phyloP scores from a whole-genome alignment of 495 filamentous ascomycete species.

The Lepidopterella palustris region DNA sequence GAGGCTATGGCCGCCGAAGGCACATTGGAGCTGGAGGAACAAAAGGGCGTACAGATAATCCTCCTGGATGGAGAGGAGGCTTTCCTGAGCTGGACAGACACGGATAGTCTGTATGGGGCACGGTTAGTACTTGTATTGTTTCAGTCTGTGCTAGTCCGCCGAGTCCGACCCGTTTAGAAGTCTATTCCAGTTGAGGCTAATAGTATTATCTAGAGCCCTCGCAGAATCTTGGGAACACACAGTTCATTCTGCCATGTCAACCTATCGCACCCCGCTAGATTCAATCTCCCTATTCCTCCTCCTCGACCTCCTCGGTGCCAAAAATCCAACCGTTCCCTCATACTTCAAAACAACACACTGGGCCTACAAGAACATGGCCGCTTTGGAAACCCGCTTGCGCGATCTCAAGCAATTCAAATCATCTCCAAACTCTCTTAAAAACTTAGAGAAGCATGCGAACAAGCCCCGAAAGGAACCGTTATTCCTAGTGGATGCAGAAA shows the following conservation, averaged over 20 bases:
- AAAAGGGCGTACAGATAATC: constrained; percentile 80
- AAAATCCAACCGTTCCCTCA: constrained; percentile 63
- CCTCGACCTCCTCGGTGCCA: constrained; percentile 78
- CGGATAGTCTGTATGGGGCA: constrained; percentile 82
- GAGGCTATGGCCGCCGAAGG: constrained; percentile 57
- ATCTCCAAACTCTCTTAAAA: constrained; percentile 35
- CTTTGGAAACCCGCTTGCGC: constrained; percentile 64
- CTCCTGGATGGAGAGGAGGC: constrained; percentile 94
- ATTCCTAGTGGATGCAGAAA: background rate
- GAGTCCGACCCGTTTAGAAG: background rate
- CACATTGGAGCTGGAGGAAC: constrained; percentile 44
- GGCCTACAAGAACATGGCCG: constrained; percentile 71
- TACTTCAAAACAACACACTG: constrained; percentile 88
- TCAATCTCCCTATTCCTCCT: constrained; percentile 86
- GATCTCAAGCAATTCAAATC: constrained; percentile 48
- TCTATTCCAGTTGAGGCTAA: background rate
- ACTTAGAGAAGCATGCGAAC: background rate
- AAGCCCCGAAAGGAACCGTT: background rate
- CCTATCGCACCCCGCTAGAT: constrained; percentile 62
- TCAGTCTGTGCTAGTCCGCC: background rate
- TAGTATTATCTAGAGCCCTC: constrained; percentile 46
- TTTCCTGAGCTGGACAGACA: constrained; percentile 67
- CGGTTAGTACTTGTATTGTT: constrained; percentile 41
- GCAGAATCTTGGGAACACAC: constrained; percentile 67
- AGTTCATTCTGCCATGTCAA: constrained; percentile 61